Percentiles rank a stretch among this genome's conserved stretches.
These are phyloP conservation scores for Gyrodon lividus DNA, from an alignment of 768 basidiomycete species.

Conservation along the genomic window DNA sequence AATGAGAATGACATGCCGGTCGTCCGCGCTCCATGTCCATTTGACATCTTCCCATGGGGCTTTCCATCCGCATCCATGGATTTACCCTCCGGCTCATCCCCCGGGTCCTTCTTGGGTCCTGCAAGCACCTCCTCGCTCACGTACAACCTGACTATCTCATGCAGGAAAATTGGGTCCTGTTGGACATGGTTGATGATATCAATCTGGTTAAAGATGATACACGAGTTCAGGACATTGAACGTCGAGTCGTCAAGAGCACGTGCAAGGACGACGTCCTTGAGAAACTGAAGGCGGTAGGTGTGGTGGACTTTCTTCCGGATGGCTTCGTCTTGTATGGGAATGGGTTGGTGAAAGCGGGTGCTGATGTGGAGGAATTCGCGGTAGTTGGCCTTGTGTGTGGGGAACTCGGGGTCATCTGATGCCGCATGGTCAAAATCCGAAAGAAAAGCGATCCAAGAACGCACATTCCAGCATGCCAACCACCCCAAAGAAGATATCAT, in stretches of 20 bases:
- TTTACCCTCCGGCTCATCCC: slow-evolving; percentile 29
- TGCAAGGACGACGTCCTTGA: slow-evolving; percentile 97
- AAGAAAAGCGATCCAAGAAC: slow-evolving; percentile 29
- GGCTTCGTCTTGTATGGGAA: slow-evolving; percentile 70
- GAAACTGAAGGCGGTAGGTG: slow-evolving; percentile 94
- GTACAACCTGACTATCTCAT: slow-evolving; percentile 74
- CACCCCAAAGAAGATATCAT: slow-evolving; percentile 89
- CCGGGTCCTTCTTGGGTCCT: slow-evolving; percentile 34
- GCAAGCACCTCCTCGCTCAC: slow-evolving; percentile 67
- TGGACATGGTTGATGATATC: slow-evolving; percentile 94
- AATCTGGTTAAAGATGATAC: slow-evolving; percentile 98
- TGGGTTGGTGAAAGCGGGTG: slow-evolving; percentile 86
- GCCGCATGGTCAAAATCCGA: slow-evolving; percentile 15
- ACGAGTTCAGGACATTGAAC: slow-evolving; percentile 94
- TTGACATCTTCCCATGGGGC: slow-evolving; percentile 37
- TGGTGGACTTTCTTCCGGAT: slow-evolving; percentile 93
- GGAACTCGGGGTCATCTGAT: slow-evolving; percentile 95
- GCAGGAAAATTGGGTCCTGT: slow-evolving; percentile 70
- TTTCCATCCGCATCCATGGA: slow-evolving; percentile 38
- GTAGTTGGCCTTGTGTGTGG: slow-evolving; percentile 94
- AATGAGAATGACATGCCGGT: slow-evolving; percentile 45
- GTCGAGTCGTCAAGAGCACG: slow-evolving; percentile 94
- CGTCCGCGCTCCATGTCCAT: slow-evolving; percentile 28
- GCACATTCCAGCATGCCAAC: slow-evolving; percentile 96
- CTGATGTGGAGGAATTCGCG: slow-evolving; percentile 86